Evolutionary conservation across 176 grass and related monocot species (phyloP), one percentile per base, ranked within the genome.

Genomic region (Rhipidocladum racemiflorum): DNA sequence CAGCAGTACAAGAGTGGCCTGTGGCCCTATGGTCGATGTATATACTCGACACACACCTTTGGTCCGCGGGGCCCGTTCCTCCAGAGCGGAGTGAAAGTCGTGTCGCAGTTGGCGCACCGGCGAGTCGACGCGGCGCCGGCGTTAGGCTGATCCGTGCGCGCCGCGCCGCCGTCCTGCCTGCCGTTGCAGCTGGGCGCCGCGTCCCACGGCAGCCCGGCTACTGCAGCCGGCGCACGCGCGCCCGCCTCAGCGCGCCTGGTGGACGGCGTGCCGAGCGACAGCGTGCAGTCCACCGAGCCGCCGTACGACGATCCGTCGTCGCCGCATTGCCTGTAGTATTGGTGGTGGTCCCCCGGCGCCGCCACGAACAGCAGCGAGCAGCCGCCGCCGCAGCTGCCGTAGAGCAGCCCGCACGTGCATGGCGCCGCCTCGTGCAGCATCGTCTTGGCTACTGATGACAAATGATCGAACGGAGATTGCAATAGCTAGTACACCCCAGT

Each of bases 101-200:
- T 97, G 84, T 94, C 95, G 78, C 95, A 97, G 86, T 97, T 94
- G 59, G 95, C 90, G 75, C 95, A 97, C 30, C 95, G 87, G 72
- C 95, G 90, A 61, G 87, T 73, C 7, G 87, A 68, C 68, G 7
- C 81, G 23, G 56, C 85, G 14, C 67, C 84, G 11, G 72, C 56
- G 48, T 57, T 87, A 15, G 40, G 39, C 6, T 78, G 59, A 4
- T 77, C 84, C 29, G 61, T 36, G 21, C 30, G 24, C 29, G 45
- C 49, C 34, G 30, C 59, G 14, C 9, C 56, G 34, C 55, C 16
- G 28, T 87, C 83, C 21, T 77, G 78, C 68, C 60, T 44, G 18
- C 53, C 84, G 50, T 69, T 71, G 84, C 66, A 62, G 42, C 64
- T 70, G 39, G 81, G 79, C 23, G 77, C 36, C 1, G 81, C 68